phyloP scores from a whole-genome alignment of 2,329 filamentous ascomycete species.

The Arachnopeziza araneosa region DNA sequence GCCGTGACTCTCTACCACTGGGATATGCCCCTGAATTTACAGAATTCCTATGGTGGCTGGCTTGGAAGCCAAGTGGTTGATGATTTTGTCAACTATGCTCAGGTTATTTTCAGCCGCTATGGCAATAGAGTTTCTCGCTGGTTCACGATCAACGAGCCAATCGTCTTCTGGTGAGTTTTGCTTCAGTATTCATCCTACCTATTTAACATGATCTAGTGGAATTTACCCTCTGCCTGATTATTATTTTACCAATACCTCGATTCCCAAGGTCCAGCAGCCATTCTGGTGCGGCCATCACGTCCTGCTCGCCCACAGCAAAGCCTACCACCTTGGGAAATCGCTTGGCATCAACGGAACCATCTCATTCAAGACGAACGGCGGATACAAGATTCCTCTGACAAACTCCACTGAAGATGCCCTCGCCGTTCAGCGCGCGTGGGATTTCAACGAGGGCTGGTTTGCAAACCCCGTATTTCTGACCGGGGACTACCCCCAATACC shows the following conservation, averaged over 20 bases:
- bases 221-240: conserved; percentile 10
- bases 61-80: conserved; percentile 42
- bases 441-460: conserved; percentile 41
- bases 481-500: conserved; percentile 43
- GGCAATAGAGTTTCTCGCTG: conserved; percentile 45
- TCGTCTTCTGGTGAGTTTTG: conserved; percentile 27
- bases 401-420: conserved; percentile 27
- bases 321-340: conserved; percentile 48
- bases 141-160: conserved; percentile 49
- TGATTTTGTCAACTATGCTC: conserved; percentile 47
- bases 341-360: conserved; percentile 45
- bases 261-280: conserved; percentile 35
- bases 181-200: background rate
- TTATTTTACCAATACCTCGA: conserved; percentile 33
- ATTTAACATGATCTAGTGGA: background rate
- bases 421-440: conserved; percentile 26
- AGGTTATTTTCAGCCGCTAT: conserved; percentile 44
- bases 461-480: conserved; percentile 49
- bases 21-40: conserved; percentile 27
- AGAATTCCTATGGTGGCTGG: conserved; percentile 38
- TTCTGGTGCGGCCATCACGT: conserved; percentile 38
- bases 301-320: conserved; percentile 41
- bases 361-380: conserved; percentile 35
- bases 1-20: conserved; percentile 43
- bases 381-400: conserved; percentile 44